Evolutionary conservation across 1,284 basidiomycete species (phyloP), one percentile per base, ranked within the genome.

Genomic region (Naganishia albida): DNA sequence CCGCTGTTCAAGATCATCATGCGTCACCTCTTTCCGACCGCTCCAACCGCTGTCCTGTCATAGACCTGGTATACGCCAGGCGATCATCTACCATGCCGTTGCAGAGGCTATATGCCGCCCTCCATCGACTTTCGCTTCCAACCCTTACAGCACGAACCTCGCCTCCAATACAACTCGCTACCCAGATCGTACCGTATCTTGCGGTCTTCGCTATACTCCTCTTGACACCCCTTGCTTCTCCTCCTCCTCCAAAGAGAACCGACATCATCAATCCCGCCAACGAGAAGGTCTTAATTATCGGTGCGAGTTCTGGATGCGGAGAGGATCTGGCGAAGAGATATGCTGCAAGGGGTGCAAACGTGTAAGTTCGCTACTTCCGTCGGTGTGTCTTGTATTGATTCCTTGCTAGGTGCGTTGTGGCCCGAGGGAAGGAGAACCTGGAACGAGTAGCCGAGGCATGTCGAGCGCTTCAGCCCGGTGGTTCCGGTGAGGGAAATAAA

Each of bases 231-330:
- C 42, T 50, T 25, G 15, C 57, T 6, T 18, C 54, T 1, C 46
- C 53, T 18, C 25, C 48, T 1, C 54, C 63, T 13, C 74, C 74
- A 0, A 70, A 68, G 2, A 69, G 80, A 16, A 76, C 75, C 42
- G 68, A 68, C 38, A 62, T 75, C 62, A 70, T 85, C 62, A 70
- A 74, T 13, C 79, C 77, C 3, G 63, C 62, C 7, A 67, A 81
- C 8, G 91, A 93, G 73, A 85, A 89, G 1, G 88, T 93, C 6
- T 76, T 93, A 13, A 82, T 94, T 64, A 80, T 94, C 34, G 91
- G 92, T 16, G 90, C 88, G 1, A 88, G 88, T 7, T 87, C 86
- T 49, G 91, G 93, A 0, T 86, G 94, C n/a, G 93, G 93, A 2
- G 83, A 85, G 60, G 82, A 83, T 2, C 82, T 93, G 23, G 90